Conservation (phyloP, 345 rosid genomes). For the Iberis pinnata region DNA sequence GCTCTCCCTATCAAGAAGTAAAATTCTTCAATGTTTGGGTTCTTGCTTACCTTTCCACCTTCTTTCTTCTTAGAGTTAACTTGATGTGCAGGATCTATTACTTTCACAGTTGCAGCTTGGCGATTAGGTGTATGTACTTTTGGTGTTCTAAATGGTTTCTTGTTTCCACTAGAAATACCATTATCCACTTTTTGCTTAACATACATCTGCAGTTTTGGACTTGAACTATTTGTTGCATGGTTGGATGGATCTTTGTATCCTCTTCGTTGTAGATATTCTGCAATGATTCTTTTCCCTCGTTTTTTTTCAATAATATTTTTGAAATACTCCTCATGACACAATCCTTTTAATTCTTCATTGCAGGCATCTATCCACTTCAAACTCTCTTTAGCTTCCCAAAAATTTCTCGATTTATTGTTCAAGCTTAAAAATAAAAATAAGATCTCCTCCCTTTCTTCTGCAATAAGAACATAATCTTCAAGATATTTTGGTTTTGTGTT, state of each 20-base stretch:
- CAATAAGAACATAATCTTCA: too few species aligned
- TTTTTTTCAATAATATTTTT: conserved; percentile 83
- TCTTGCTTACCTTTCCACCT: conserved; percentile 64
- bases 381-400: too few species aligned
- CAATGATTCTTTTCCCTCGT: conserved; percentile 61
- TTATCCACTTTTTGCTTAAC: conserved; percentile 59
- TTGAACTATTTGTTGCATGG: conserved; percentile 30
- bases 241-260: conserved; percentile 44
- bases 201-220: conserved; percentile 61
- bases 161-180: conserved; percentile 37
- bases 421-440: too few species aligned
- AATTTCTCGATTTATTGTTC: too few species aligned
- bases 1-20: too few species aligned
- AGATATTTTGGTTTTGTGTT: too few species aligned
- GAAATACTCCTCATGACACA: too few species aligned
- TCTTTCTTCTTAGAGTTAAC: conserved; percentile 70
- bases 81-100: conserved; percentile 24
- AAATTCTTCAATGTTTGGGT: too few species aligned
- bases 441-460: too few species aligned
- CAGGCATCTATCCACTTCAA: too few species aligned
- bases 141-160: conserved; percentile 39
- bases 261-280: conserved; percentile 65
- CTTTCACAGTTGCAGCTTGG: conserved; percentile 32
- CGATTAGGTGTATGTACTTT: conserved; percentile 40
- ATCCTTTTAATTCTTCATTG: too few species aligned